Conservation (phyloP, 345 rosid species). For the Hirschfeldia incana region DNA sequence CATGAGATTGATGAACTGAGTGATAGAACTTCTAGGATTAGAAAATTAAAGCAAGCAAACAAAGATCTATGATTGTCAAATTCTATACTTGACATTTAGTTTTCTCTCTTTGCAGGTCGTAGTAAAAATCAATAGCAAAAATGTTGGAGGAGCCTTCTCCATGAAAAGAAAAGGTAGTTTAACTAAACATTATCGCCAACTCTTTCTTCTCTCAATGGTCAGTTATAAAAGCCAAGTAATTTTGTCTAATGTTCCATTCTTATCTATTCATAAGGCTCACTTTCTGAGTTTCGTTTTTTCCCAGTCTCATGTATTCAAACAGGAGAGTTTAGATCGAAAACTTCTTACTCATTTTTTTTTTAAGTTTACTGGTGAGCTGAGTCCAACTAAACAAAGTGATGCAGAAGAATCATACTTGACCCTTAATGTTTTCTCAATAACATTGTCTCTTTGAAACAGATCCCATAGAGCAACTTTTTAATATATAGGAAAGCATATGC, state of each 20-base stretch:
- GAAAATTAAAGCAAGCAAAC: neutral
- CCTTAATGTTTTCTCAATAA: slow-evolving; percentile 24
- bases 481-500: neutral
- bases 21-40: neutral
- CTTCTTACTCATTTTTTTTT: slow-evolving; percentile 67
- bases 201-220: no score
- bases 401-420: slow-evolving; percentile 31
- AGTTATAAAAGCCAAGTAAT: neutral
- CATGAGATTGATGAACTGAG: neutral
- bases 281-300: neutral
- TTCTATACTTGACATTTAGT: neutral
- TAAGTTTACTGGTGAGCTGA: slow-evolving; percentile 52
- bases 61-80: neutral
- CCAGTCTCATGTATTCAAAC: neutral
- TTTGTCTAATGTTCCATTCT: neutral
- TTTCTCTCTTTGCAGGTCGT: neutral
- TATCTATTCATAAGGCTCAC: neutral
- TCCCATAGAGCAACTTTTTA: neutral
- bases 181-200: no score
- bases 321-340: slow-evolving; percentile 79
- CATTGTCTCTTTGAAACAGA: slow-evolving; percentile 1
- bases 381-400: slow-evolving; percentile 34
- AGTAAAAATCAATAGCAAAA: neutral
- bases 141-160: no score
- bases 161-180: no score